Evolutionary conservation across 73 alveolate genomes (phyloP).

Genomic region (Paramecium octaurelia): DNA sequence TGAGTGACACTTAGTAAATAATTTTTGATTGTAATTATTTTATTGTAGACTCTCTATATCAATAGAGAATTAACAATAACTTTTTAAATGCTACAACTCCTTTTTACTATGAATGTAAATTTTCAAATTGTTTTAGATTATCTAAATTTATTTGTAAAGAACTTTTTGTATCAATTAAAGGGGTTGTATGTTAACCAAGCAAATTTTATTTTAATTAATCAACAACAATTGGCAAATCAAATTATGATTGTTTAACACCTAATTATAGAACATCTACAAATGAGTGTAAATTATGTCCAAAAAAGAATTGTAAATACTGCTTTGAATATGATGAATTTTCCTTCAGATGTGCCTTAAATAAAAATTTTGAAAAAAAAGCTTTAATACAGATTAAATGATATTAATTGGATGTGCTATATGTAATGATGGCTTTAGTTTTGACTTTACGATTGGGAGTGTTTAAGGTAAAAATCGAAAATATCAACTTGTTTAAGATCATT

Average conservation of each 20-base stretch:
- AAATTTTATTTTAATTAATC: too few species aligned
- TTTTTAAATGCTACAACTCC: too few species aligned
- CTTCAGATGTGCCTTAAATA: background rate
- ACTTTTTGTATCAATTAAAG: too few species aligned
- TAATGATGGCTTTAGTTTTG: background rate
- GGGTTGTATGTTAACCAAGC: too few species aligned
- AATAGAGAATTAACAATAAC: too few species aligned
- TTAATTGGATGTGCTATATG: background rate
- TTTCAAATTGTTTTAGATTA: too few species aligned
- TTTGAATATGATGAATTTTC: background rate
- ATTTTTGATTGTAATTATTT: too few species aligned
- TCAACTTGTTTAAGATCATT: background rate
- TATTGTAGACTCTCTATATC: too few species aligned
- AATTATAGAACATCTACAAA: background rate
- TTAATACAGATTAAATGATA: background rate
- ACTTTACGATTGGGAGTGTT: background rate
- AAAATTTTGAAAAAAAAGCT: background rate
- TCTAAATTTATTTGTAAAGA: too few species aligned
- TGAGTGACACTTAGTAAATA: too few species aligned
- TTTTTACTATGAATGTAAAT: too few species aligned
- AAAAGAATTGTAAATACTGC: background rate
- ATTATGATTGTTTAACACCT: background rate
- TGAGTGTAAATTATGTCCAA: background rate
- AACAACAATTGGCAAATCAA: background rate
- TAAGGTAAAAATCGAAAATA: background rate